Conservation (phyloP, 1,139 yeast genomes). For the Nakaseomyces kungkrabaensis region DNA sequence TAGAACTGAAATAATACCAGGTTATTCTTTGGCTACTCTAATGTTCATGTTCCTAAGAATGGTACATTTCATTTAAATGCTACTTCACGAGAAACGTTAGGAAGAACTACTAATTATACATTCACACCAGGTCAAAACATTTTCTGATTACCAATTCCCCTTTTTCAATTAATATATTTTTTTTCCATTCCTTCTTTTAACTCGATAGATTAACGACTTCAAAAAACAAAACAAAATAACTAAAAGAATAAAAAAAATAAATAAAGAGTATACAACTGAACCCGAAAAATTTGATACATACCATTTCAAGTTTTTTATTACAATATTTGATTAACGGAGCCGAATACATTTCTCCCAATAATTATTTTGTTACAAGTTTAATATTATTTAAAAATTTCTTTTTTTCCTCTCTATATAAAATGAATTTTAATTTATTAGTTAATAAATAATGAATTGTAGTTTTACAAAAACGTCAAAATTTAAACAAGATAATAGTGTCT, state of each 20-base stretch:
- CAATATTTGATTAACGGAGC: neutral
- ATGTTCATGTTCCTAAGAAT: conserved; percentile 14
- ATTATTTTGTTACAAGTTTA: no score
- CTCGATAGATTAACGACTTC: neutral
- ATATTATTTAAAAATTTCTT: neutral
- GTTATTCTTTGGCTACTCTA: conserved; percentile 19
- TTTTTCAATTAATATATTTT: neutral
- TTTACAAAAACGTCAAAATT: neutral
- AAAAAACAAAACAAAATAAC: neutral
- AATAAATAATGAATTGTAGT: neutral
- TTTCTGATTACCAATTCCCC: neutral
- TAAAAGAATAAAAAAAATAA: neutral
- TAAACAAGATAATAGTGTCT: no score
- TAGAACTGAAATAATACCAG: conserved; percentile 14
- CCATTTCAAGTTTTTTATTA: neutral
- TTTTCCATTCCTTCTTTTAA: neutral
- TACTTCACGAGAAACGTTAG: no score
- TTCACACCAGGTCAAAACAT: neutral
- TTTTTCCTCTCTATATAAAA: neutral
- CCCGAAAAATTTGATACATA: no score
- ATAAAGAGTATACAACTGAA: no score
- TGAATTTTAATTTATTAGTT: neutral
- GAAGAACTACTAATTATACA: neutral
- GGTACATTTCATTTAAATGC: conserved; percentile 18
- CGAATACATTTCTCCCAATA: no score